Percentiles rank a stretch among this genome's conserved stretches.
phyloP scores from a whole-genome alignment of 225 moss, liverwort and hornwort species.

The Climacium dendroides region DNA sequence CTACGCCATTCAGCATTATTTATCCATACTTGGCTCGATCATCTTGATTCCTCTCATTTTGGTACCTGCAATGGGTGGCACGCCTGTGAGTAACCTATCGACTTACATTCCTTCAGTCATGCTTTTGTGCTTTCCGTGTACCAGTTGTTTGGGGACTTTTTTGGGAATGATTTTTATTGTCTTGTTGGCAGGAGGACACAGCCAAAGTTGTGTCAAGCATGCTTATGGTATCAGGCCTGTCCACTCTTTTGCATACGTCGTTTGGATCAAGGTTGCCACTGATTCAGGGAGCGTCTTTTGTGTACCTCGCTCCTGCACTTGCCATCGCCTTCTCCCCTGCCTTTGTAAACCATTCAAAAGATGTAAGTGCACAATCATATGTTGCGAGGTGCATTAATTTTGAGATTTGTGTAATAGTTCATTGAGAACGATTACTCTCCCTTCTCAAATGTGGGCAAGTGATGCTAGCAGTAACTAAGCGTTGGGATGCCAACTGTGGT shows the following conservation, averaged over 20 bases:
- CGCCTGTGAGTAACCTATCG: constrained; percentile 43
- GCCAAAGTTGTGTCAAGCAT: constrained; percentile 87
- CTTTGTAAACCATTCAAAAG: neutral
- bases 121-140: neutral
- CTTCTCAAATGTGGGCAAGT: neutral
- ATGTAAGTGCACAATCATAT: constrained; percentile 14
- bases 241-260: constrained; percentile 71
- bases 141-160: neutral
- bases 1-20: constrained; percentile 85
- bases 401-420: neutral
- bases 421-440: neutral
- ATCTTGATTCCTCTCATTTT: constrained; percentile 82
- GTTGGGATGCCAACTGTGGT: neutral
- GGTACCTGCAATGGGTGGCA: constrained; percentile 87
- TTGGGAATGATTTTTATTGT: neutral
- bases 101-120: neutral
- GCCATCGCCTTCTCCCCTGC: constrained; percentile 65
- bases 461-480: neutral
- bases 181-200: constrained; percentile 55
- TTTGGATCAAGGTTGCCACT: constrained; percentile 83
- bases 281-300: constrained; percentile 87
- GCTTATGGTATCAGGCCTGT: constrained; percentile 79
- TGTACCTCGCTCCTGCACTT: constrained; percentile 78
- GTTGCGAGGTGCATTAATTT: neutral
- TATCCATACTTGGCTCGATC: constrained; percentile 81